Percentiles rank a stretch among this genome's conserved stretches.
Evolutionary conservation across 345 rosid genomes (phyloP).

Genomic region (Eucalyptus microcorys): DNA sequence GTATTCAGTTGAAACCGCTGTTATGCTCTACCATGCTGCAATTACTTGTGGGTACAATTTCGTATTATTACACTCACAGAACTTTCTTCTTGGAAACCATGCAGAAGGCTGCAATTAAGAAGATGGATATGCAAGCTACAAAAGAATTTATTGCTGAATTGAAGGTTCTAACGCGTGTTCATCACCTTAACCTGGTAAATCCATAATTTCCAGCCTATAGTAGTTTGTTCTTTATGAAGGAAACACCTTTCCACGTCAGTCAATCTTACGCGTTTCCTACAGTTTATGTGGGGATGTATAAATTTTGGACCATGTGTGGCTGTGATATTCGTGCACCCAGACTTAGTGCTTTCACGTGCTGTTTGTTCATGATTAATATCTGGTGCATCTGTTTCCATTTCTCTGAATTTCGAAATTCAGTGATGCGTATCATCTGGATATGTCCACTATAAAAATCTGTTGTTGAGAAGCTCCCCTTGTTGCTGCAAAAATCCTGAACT

Average conservation of each 20-base stretch:
- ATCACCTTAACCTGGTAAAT: constrained; percentile 90
- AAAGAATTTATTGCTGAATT: constrained; percentile 93
- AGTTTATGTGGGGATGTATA: neutral
- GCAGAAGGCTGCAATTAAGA: constrained; percentile 97
- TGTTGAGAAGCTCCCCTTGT: neutral
- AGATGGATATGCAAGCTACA: constrained; percentile 96
- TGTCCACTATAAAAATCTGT: neutral
- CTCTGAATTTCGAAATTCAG: neutral
- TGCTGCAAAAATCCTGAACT: neutral
- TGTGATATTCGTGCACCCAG: neutral
- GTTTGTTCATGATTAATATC: neutral
- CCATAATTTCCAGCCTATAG: neutral
- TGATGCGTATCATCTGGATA: neutral
- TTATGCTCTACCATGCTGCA: neutral
- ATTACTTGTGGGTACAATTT: neutral
- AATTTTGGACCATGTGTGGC: neutral
- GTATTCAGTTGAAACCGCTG: neutral
- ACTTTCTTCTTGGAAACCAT: neutral
- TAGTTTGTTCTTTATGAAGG: neutral
- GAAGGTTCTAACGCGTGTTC: constrained; percentile 84
- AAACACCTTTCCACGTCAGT: neutral
- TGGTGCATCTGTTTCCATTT: neutral
- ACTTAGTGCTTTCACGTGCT: neutral
- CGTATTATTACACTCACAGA: neutral
- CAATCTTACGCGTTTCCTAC: neutral